phyloP scores from a whole-genome alignment of 2,329 filamentous ascomycete genomes.

The Trichophyton equinum region DNA sequence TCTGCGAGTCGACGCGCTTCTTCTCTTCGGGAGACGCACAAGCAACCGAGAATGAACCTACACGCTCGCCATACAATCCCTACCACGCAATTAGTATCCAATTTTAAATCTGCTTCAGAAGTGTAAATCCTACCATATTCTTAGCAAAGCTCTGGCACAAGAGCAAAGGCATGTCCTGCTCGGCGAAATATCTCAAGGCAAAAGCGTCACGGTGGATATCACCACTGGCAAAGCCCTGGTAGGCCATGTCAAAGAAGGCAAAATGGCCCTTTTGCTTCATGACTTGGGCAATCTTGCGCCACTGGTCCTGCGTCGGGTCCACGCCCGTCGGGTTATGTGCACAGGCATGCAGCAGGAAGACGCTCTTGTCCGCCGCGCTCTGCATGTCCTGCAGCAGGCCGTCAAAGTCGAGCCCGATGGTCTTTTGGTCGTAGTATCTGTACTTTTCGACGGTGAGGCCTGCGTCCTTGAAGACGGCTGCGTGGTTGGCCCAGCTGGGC shows the following conservation, averaged over 20 bases:
- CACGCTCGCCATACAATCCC: constrained; percentile 97
- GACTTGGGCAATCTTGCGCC: constrained; percentile 75
- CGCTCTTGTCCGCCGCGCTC: constrained; percentile 69
- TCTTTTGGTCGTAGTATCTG: constrained; percentile 98
- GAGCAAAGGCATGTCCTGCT: constrained; percentile 77
- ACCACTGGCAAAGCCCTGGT: constrained; percentile 93
- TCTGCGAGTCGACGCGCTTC: constrained; percentile 89
- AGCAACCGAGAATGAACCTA: constrained; percentile 90
- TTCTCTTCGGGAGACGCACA: constrained; percentile 77
- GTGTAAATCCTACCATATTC: constrained; percentile 64
- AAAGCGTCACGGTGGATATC: constrained; percentile 88
- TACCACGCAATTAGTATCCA: constrained; percentile 21
- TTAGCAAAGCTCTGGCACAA: constrained; percentile 94
- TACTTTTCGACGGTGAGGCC: constrained; percentile 88
- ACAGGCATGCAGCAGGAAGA: constrained; percentile 91
- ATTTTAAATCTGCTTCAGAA: too few relatives aligned
- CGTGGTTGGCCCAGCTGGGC: constrained; percentile 97
- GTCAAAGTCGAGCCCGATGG: constrained; percentile 93
- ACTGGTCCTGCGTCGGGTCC: constrained; percentile 83
- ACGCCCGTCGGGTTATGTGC: constrained; percentile 97
- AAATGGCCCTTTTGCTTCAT: constrained; percentile 81
- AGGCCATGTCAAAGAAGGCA: constrained; percentile 98
- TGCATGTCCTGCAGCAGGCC: constrained; percentile 86
- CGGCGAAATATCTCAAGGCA: constrained; percentile 82
- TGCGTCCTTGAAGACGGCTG: constrained; percentile 86